Conservation (phyloP, 2,329 filamentous ascomycete species). For the Fusarium hainanense region DNA sequence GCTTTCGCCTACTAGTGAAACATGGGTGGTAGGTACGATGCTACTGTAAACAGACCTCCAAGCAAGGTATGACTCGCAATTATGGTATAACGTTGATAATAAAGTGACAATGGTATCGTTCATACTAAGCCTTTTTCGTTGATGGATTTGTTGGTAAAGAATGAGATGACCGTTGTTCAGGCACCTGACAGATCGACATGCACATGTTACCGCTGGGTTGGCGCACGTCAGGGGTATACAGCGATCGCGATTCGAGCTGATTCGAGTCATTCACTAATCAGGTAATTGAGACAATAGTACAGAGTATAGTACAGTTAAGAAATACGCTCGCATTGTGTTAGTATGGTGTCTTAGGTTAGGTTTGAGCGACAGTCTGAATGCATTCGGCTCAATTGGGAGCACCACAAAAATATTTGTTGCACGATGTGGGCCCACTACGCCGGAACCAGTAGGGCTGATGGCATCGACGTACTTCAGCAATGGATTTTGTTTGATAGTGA, state of each 20-base stretch:
- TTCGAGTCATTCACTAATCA: background rate
- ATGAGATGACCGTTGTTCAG: background rate
- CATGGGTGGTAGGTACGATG: background rate
- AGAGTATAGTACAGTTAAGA: background rate
- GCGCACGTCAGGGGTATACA: background rate
- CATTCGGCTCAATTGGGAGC: no score
- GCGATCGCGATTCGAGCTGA: background rate
- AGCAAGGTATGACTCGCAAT: background rate
- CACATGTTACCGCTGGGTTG: background rate
- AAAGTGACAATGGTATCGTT: background rate
- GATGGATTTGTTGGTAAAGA: background rate
- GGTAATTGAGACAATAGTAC: background rate
- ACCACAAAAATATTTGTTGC: rapidly evolving
- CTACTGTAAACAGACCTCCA: background rate
- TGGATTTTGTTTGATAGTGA: rapidly evolving
- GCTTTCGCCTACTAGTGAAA: background rate
- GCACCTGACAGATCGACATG: background rate
- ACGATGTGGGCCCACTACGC: background rate
- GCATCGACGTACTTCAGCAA: background rate
- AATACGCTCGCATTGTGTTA: no score
- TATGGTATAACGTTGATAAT: background rate
- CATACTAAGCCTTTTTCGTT: background rate
- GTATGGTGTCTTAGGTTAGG: no score
- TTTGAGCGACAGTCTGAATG: no score
- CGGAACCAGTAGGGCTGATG: background rate